These are phyloP conservation scores for Mortierella sp. DNA, from an alignment of 371 early-diverging fungal species.

Conservation along the genomic window DNA sequence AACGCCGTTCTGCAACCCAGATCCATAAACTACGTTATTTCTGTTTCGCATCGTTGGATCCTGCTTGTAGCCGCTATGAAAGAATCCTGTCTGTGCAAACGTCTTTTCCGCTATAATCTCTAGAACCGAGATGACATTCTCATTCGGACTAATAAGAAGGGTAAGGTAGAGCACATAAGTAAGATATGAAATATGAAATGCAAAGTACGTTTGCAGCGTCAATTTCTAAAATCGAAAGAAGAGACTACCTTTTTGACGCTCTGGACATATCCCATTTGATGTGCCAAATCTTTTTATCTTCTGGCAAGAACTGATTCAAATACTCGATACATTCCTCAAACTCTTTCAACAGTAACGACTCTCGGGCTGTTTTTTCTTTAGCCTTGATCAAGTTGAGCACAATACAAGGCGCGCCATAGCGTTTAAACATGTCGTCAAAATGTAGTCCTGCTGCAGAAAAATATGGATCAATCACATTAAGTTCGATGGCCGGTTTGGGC, in stretches of 20 bases:
- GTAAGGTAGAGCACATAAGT: background rate
- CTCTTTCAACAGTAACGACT: constrained; percentile 88
- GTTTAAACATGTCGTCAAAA: constrained; percentile 89
- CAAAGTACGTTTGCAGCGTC: too few relatives aligned
- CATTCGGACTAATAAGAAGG: constrained; percentile 69
- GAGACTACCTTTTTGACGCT: constrained; percentile 85
- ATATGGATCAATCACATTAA: constrained; percentile 93
- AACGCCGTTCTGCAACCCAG: constrained; percentile 80
- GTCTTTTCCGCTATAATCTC: constrained; percentile 92
- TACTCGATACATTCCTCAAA: constrained; percentile 86
- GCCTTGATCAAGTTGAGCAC: constrained; percentile 94
- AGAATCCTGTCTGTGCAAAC: constrained; percentile 89
- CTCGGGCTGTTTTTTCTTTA: constrained; percentile 91
- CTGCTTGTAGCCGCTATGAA: constrained; percentile 82
- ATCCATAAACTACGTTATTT: constrained; percentile 55
- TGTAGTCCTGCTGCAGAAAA: constrained; percentile 92
- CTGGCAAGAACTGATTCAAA: constrained; percentile 89
- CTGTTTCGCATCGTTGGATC: background rate
- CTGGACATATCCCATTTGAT: constrained; percentile 98
- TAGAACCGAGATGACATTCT: constrained; percentile 90
- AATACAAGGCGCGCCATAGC: constrained; percentile 92
- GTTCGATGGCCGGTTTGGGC: constrained; percentile 95
- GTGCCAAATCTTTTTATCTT: constrained; percentile 86
- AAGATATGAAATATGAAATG: background rate
- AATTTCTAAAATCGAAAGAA: too few relatives aligned